phyloP scores from a whole-genome alignment of 1,284 basidiomycete genomes.

The Irpex lacteus region DNA sequence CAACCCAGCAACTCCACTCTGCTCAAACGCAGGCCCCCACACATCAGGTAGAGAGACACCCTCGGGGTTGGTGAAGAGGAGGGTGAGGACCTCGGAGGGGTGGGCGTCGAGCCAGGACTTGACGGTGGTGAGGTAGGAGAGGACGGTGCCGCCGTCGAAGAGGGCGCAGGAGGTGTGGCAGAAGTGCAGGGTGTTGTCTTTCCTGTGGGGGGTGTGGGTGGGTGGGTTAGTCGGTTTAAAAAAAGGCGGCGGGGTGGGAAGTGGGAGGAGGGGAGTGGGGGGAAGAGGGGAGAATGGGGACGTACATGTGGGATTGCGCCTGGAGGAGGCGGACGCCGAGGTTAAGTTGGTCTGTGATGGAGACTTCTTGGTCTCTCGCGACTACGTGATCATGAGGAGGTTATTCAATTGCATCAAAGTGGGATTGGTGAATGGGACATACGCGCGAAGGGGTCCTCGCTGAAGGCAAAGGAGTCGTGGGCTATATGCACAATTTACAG shows the following conservation, averaged over 20 bases:
- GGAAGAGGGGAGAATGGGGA: background rate
- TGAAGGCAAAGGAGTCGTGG: conserved; percentile 69
- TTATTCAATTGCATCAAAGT: too few species aligned
- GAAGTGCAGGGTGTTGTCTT: conserved; percentile 48
- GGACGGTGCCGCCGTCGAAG: conserved; percentile 66
- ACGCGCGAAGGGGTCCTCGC: conserved; percentile 46
- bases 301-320: conserved; percentile 58
- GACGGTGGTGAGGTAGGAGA: conserved; percentile 26
- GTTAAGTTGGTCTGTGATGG: conserved; percentile 55
- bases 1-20: conserved; percentile 51
- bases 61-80: conserved; percentile 74
- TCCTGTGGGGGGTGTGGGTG: conserved; percentile 13
- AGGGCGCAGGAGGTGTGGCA: conserved; percentile 59
- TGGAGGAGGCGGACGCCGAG: conserved; percentile 74
- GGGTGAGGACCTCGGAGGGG: conserved; percentile 71
- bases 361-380: conserved; percentile 59
- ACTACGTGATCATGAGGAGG: too few species aligned
- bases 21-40: conserved; percentile 58
- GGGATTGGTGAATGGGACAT: too few species aligned
- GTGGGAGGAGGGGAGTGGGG: too few species aligned
- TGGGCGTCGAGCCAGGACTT: conserved; percentile 60
- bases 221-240: too few species aligned
- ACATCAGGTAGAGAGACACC: conserved; percentile 45
- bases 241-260: too few species aligned
- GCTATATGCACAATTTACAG: conserved; percentile 36